Base-by-base conservation (phyloP, 495 filamentous ascomycete species). In the Penicillium argentinense region DNA sequence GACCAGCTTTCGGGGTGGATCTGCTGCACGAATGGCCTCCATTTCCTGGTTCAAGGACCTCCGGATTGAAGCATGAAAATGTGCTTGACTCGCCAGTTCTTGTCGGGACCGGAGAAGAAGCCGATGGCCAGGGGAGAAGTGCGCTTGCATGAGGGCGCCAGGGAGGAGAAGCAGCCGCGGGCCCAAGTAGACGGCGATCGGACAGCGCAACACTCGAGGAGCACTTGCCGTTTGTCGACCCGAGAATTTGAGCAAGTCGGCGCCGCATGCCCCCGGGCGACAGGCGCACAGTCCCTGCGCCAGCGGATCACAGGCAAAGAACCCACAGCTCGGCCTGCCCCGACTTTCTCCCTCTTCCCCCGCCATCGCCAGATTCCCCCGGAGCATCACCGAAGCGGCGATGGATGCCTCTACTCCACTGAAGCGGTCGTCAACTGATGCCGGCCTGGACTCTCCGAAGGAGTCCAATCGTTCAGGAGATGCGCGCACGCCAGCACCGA, bases 341-440 rank as follows among this genome's bases (percentile, higher is more conserved):
- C 52, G 52, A 52, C 53, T 47, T 47, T 47, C 21, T 32, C 32
- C 41, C 23, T 49, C 33, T 39, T 49, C 47, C 52, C 51, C 56
- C 24, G 39, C 47, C 38, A 28, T 32, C 52, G 41, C 59, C 57
- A 56, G 44, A 47, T 43, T 33, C 43, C 37, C 48, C 62, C 69
- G 69, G 69, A 73, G 69, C 39, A 71, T 69, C 69, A 59, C 67
- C 67, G 67, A 71, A 25, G 16, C 33, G 17, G n/a, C 45, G 40
- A 56, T 62, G 57, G 53, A 60, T 43, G 55, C 44, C 18, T 56
- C 46, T 16, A 56, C 59, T 47, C 59, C 59, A 39, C 63, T 67
- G 58, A 75, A 75, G 53, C 68, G 70, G 22, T 73, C 72, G 22
- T 66, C 70, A 9, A 64, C 59, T 37, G 70, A 71, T 27, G 71